Evolutionary conservation across 192 early-diverging fungal species (phyloP), one percentile per base, ranked within the genome.

Genomic region (Gigaspora rosea): DNA sequence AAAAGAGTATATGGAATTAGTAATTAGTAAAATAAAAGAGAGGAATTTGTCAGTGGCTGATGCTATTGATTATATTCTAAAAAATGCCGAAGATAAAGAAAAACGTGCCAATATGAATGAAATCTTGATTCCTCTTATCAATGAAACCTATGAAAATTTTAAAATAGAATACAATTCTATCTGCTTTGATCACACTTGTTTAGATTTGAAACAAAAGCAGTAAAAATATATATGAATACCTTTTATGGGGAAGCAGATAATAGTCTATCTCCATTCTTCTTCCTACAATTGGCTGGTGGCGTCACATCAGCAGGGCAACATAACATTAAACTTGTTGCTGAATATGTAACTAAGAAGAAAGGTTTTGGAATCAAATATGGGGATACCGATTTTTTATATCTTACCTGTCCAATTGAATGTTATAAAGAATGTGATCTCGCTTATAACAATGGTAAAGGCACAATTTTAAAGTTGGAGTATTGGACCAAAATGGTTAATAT

Each of bases 171-270:
- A 65, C 36, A 16, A 65, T 32, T 65, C 32, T 6, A 32, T 65
- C 13, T 65, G 67, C 18, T 69, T 69, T 5, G 48, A 69, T 27
- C 15, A 51, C 1, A 18, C 46, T 5, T 69, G 67, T 50, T 47
- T 69, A 48, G 18, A 69, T 36, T 0, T 48, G 50, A 69, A 69
- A 18, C 67, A 69, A 20, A 0, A 1, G 67, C 48, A 1, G 0
- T 69, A 48, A 69, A 69, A 48, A 1, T 69, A 1, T 69, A 48
- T 50, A 69, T 69, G 46, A 69, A 69, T 47, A 69, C 16, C 1
- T 69, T 69, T 69, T 69, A 69, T 16, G 46, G 22, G 47, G 46
- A 69, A 69, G 67, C 46, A 16, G 67, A 48, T 8, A 69, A 69
- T 69, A 69, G 48, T 48, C 0, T 0, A 41, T 69, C 16, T 18